These are phyloP conservation scores for Plasmodium chabaudi DNA, from an alignment of 169 alveolate genomes.

Conservation along the genomic window DNA sequence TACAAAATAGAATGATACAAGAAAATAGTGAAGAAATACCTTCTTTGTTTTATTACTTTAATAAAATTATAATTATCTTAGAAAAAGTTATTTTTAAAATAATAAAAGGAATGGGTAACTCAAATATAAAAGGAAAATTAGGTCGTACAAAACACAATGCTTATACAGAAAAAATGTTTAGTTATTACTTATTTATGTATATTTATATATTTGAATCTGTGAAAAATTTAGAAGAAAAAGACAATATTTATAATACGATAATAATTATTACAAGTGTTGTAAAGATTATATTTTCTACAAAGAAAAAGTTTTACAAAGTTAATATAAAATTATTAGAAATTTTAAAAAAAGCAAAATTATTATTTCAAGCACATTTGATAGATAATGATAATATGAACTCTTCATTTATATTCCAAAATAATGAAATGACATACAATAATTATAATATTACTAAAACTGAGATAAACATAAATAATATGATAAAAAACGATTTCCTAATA, in stretches of 20 bases:
- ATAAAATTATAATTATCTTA: conserved; percentile 17
- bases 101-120: neutral
- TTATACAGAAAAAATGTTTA: conserved; percentile 5
- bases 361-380: neutral
- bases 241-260: neutral
- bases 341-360: conserved; percentile 14
- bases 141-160: no score
- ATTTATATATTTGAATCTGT: conserved; percentile 20
- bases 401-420: no score
- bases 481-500: neutral
- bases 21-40: neutral
- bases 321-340: conserved; percentile 14
- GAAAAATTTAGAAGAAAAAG: conserved; percentile 1
- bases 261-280: conserved; percentile 8
- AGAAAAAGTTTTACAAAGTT: neutral
- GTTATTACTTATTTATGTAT: conserved; percentile 44
- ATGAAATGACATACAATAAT: neutral
- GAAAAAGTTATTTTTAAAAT: conserved; percentile 22
- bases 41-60: conserved; percentile 10
- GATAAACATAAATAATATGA: neutral
- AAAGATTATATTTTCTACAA: conserved; percentile 2
- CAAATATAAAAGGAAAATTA: no score
- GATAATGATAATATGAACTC: neutral
- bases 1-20: neutral
- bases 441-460: neutral